These are phyloP conservation scores for Nakazawaea peltata DNA, from an alignment of 805 yeast genomes.

Conservation along the genomic window DNA sequence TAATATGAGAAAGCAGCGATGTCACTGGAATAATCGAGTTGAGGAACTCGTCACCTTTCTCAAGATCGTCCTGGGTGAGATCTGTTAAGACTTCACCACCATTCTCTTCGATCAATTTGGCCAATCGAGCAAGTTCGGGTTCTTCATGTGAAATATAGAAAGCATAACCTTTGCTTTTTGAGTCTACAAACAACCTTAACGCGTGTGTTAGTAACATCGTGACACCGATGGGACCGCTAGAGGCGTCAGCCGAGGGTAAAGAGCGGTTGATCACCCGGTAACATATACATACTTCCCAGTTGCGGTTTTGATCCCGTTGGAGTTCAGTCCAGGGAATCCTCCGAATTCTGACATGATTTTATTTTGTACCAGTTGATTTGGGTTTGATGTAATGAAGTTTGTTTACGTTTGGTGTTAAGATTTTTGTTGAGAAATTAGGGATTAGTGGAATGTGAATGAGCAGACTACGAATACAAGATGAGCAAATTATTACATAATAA, in stretches of 20 bases:
- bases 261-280: no score
- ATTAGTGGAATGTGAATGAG: no score
- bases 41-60: conserved; percentile 1
- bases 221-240: no score
- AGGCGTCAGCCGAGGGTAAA: no score
- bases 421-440: no score
- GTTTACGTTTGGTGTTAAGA: no score
- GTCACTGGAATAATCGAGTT: conserved; percentile 9
- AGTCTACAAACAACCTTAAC: conserved; percentile 4
- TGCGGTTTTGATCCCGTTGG: no score
- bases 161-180: background rate
- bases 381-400: no score
- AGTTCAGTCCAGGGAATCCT: conserved; percentile 5
- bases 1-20: background rate
- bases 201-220: background rate
- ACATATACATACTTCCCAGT: no score
- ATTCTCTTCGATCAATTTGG: conserved; percentile 10
- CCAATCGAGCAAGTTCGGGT: conserved; percentile 6
- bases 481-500: no score
- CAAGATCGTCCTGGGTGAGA: conserved; percentile 1
- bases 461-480: no score
- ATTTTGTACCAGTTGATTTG: no score
- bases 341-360: conserved; percentile 5
- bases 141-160: conserved; percentile 8
- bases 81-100: conserved; percentile 12